Evolutionary conservation across 2,329 filamentous ascomycete species (phyloP), one percentile per base, ranked within the genome.

Genomic region (Polychaeton citri): DNA sequence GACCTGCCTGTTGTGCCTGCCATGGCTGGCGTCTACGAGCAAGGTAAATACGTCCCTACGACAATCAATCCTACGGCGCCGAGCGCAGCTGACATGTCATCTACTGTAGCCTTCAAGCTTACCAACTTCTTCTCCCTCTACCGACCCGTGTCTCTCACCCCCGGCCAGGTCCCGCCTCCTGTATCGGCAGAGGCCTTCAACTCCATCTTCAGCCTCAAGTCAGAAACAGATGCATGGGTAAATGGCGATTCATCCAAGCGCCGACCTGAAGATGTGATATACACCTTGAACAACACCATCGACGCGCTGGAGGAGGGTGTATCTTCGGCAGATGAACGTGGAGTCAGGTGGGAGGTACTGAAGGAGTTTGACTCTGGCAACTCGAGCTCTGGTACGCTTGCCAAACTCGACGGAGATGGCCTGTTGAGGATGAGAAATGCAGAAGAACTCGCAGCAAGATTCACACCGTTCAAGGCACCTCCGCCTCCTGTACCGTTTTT

Each of bases 111-210:
- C 53, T 72, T 96, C 42, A 79, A 81, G 44, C 69, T 94, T 32
- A 90, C 88, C 6, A 81, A 81, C 41, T 96, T 98, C 70, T 96
- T 96, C 68, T 92, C 87, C 43, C 80, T 93, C 46, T 85, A 98
- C 63, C 79, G 90, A 42, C 90, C 90, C 32, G 88, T 98, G 53
- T 93, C 85, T 37, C 76, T 95, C 46, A 86, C 79, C 34, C 30
- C 30, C 18, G 78, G 79, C 49, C 79, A 80, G 47, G 79, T 94
- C 53, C 90, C 81, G 38, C 76, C 74, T 49, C 66, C 71, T 15
- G 72, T 86, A 32, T 76, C 73, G 35, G 69, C 80, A 43, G 79
- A 82, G 54, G 71, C 79, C 34, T 95, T 96, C 59, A 79, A 83
- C 43, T 71, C 80, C 52, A 87, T 98, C 53, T 96, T 96, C 59